Conservation (phyloP, 108 stramenopile genomes). For the Cyclotella cryptica region DNA sequence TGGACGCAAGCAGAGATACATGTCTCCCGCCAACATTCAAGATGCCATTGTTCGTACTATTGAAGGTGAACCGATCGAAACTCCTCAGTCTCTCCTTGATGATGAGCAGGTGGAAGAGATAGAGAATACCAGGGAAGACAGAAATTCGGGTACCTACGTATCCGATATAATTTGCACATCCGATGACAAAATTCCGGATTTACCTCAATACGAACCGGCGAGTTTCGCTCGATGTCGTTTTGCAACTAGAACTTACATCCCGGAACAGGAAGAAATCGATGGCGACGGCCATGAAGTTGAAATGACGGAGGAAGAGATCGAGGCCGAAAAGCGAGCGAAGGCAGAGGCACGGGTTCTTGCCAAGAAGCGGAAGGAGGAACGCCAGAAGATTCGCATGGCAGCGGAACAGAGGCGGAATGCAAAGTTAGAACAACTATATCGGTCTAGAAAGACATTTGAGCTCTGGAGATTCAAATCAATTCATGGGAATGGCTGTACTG, state of each 20-base stretch:
- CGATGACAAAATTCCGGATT: constrained; percentile 38
- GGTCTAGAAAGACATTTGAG: constrained; percentile 41
- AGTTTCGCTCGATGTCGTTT: constrained; percentile 54
- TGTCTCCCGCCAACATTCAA: constrained; percentile 49
- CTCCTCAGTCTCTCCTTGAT: constrained; percentile 37
- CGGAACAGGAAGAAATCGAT: constrained; percentile 23
- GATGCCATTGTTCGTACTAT: constrained; percentile 38
- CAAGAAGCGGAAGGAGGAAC: constrained; percentile 24
- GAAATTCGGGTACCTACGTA: constrained; percentile 3
- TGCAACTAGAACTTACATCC: constrained; percentile 25
- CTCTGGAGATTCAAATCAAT: constrained; percentile 50
- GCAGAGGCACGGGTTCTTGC: constrained; percentile 16
- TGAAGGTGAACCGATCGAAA: constrained; percentile 34
- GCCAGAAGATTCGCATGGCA: constrained; percentile 26
- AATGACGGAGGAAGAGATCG: constrained; percentile 20
- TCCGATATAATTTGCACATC: constrained; percentile 40
- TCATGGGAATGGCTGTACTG: constrained; percentile 48
- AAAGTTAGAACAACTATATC: constrained; percentile 39
- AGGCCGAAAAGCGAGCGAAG: constrained; percentile 26
- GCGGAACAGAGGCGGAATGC: constrained; percentile 44
- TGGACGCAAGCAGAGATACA: constrained; percentile 44
- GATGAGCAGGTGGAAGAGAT: constrained; percentile 38
- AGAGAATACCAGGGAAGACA: neutral
- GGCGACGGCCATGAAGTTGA: constrained; percentile 14
- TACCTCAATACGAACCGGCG: constrained; percentile 43